phyloP scores from a whole-genome alignment of 495 filamentous ascomycete genomes.

The Aspergillus asperescens region DNA sequence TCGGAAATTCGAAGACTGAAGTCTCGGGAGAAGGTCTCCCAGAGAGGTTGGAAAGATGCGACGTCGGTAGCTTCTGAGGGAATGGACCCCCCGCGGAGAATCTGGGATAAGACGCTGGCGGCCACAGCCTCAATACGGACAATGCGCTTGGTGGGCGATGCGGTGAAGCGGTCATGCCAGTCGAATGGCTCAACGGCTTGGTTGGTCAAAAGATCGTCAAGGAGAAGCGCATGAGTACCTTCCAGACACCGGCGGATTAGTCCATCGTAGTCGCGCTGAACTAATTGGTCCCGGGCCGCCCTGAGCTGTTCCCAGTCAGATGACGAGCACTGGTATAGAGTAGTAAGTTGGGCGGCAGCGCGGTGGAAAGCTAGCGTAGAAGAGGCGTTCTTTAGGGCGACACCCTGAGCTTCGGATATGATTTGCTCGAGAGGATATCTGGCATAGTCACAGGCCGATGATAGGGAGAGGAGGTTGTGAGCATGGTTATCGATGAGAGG shows the following conservation, averaged over 20 bases:
- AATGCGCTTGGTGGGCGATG: slow-evolving; percentile 63
- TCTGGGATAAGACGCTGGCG: slow-evolving; percentile 51
- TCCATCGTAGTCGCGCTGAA: slow-evolving; percentile 49
- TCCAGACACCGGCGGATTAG: slow-evolving; percentile 61
- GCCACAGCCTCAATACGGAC: slow-evolving; percentile 80
- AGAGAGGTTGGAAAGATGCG: slow-evolving; percentile 22
- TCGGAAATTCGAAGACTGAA: slow-evolving; percentile 47
- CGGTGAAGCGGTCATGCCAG: slow-evolving; percentile 68
- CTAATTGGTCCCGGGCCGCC: slow-evolving; percentile 50
- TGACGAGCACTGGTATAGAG: slow-evolving; percentile 53
- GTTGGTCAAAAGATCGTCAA: slow-evolving; percentile 70
- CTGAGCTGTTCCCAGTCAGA: slow-evolving; percentile 58
- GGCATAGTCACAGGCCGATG: slow-evolving; percentile 29
- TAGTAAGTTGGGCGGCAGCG: slow-evolving; percentile 62
- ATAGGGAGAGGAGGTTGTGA: slow-evolving; percentile 61
- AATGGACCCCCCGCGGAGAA: slow-evolving; percentile 21
- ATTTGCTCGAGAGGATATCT: slow-evolving; percentile 52
- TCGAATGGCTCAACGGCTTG: slow-evolving; percentile 54
- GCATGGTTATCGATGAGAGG: slow-evolving; percentile 89
- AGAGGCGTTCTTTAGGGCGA: slow-evolving; percentile 54
- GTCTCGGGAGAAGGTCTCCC: slow-evolving; percentile 35
- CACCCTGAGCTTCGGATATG: slow-evolving; percentile 67
- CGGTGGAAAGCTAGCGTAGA: slow-evolving; percentile 64
- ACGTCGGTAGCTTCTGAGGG: background rate
- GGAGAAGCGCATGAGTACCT: slow-evolving; percentile 69